These are phyloP conservation scores for Cladorrhinum sp. DNA, from an alignment of 2,329 filamentous ascomycete species.

Conservation along the genomic window DNA sequence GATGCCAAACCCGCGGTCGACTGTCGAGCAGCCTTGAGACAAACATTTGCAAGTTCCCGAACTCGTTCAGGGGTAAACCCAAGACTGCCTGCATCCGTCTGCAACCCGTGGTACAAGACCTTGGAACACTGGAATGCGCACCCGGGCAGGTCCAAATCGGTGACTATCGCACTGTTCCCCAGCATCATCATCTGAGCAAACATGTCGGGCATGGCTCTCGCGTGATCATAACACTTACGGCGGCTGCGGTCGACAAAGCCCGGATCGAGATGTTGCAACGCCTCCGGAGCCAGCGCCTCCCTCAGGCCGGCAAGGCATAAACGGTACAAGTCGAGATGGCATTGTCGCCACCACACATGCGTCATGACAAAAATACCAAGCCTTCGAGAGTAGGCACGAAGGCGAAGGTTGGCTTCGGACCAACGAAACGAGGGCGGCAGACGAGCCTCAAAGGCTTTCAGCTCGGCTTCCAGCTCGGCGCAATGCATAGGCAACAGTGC, in stretches of 20 bases:
- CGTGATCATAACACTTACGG: conserved; percentile 52
- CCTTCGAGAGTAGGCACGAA: conserved; percentile 55
- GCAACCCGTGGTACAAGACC: conserved; percentile 50
- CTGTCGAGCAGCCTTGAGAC: conserved; percentile 48
- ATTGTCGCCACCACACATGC: conserved; percentile 58
- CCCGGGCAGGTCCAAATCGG: conserved; percentile 53
- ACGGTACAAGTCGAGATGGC: conserved; percentile 55
- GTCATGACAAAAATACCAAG: conserved; percentile 59
- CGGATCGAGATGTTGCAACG: conserved; percentile 45
- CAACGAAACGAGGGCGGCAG: conserved; percentile 56
- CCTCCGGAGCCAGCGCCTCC: conserved; percentile 46
- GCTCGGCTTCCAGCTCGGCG: conserved; percentile 45
- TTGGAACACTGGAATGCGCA: conserved; percentile 55
- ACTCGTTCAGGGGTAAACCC: conserved; percentile 46
- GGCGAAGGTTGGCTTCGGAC: conserved; percentile 53
- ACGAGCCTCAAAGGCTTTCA: conserved; percentile 50
- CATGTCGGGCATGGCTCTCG: conserved; percentile 53
- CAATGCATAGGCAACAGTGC: conserved; percentile 45
- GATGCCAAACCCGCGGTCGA: conserved; percentile 52
- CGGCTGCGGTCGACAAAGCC: conserved; percentile 48
- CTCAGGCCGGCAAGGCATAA: conserved; percentile 50
- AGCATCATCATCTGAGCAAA: conserved; percentile 51
- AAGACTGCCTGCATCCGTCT: conserved; percentile 42
- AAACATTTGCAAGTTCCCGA: conserved; percentile 48
- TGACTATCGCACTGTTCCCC: conserved; percentile 48